Base-by-base conservation (phyloP, 2,329 filamentous ascomycete species). In the Exophiala aquamarina region DNA sequence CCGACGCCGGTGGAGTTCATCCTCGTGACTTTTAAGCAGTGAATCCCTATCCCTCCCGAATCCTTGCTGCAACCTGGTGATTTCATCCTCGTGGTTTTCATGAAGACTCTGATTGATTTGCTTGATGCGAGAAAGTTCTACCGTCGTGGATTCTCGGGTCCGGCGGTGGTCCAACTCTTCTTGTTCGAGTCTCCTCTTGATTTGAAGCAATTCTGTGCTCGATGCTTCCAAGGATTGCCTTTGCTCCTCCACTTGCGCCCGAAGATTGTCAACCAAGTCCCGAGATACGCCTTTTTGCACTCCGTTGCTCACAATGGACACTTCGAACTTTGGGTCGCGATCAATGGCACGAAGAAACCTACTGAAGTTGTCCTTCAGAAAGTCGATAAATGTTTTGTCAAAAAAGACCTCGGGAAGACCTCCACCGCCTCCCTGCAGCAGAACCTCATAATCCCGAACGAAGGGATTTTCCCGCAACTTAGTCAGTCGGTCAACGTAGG, bases 311-410 rank as follows among this genome's bases (percentile, higher is more conserved):
- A 90, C 76, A 9, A 93, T 80, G 0, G 89, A 86, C 19, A 94
- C 84, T 64, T 98, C 93, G 51, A 94, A 74, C 1, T 85, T 89
- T 1, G 93, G 93, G 53, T 95, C 89, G 51, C 92, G 84, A 67
- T 98, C 93, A 59, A 98, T 88, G 11, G 89, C 87, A 53, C 89
- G 82, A 31, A 86, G 73, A 48, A 96, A 72, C 7, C 91, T 85
- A 60, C 87, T 92, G 64, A 94, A 97, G 63, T 95, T 95, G 61
- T 97, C 91, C 62, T 96, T 96, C 60, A 96, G 81, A 61, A 97
- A 95, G 50, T 96, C 88, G 45, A 98, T 83, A 66, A 96, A 97
- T 0, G 81, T 81, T 37, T 81, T 77, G 58, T 95, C 90, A 55
- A 97, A 93, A 63, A 83, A 94, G 1, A 95, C 87, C 41, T 91